phyloP scores from a whole-genome alignment of 2,329 filamentous ascomycete genomes.

The Colletotrichum higginsianum region DNA sequence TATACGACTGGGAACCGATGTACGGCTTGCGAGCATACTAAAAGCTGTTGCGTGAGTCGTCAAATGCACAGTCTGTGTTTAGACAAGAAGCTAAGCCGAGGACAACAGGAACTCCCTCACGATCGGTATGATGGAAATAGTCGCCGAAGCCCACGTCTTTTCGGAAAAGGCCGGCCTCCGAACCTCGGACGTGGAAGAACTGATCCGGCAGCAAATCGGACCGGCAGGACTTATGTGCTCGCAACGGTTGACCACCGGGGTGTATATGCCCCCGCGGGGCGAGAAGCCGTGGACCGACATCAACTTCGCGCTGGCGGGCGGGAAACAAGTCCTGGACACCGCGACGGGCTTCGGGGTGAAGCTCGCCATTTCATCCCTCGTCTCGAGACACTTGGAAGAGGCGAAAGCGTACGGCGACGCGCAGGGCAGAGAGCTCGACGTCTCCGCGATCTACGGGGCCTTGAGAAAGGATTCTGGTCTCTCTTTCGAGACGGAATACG shows the following conservation, averaged over 20 bases:
- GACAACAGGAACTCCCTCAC: background rate
- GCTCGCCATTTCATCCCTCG: background rate
- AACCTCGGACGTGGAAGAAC: background rate
- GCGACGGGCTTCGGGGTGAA: background rate
- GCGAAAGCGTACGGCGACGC: background rate
- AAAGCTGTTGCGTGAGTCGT: background rate
- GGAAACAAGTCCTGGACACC: background rate
- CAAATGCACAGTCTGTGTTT: background rate
- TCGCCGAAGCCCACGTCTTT: background rate
- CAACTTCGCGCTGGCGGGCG: background rate
- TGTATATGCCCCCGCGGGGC: background rate
- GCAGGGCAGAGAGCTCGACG: background rate
- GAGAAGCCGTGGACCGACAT: background rate
- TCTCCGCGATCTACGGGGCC: background rate
- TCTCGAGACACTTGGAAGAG: background rate
- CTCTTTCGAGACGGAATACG: background rate
- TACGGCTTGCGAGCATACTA: background rate
- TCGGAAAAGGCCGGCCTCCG: background rate
- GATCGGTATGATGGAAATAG: background rate
- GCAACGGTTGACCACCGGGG: background rate
- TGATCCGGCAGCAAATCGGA: background rate
- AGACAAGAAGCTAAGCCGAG: background rate
- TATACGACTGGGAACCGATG: background rate
- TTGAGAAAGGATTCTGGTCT: background rate
- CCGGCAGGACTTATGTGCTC: background rate